Base-by-base conservation (phyloP, 2,329 filamentous ascomycete species). In the Grosmannia penicillata region DNA sequence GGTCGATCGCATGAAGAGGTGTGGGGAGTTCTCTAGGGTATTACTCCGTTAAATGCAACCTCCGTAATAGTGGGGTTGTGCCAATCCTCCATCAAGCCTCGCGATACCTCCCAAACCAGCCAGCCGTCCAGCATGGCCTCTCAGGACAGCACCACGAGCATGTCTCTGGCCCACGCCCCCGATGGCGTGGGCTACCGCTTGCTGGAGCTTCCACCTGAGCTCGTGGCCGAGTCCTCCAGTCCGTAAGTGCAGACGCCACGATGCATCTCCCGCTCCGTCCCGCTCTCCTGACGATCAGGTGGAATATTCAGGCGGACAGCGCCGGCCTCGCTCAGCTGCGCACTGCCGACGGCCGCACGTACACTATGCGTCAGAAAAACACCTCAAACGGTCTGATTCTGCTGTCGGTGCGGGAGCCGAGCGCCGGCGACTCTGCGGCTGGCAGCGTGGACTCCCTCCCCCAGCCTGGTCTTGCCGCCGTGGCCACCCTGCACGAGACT, bases 311-410 rank as follows among this genome's bases (percentile, higher is more conserved):
- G 67, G 4, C 55, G 70, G 37, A 65, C 56, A 14, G 56, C 72
- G 33, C 61, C 66, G 45, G 62, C 65, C 11, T 68, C 11, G 72
- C 72, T 21, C 51, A 75, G 30, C 62, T 78, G 38, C 66, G 59
- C 47, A 42, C 40, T 3, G 63, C 65, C 1, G 63, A 62, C 4
- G 54, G 59, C 38, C 67, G 65, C 47, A 68, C 65, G 14, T 79
- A 75, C 56, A 63, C 63, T 6, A 61, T 79, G 33, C 70, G 70
- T 23, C 75, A 78, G 49, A 78, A 78, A 52, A 78, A 78, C 52
- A 78, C 75, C 0, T 79, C 75, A 33, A 79, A 79, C 50, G 68
- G 70, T n/a, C 61, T 79, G 33, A 68, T 78, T 48, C 53, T 79
- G 4, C 58, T 78, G 24, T 52, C 57, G 21, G 56, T 63, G 3